A percentile compares a stretch with the other conserved stretches of the same genome.
phyloP scores from a whole-genome alignment of 2,329 filamentous ascomycete genomes.

The Pseudogymnoascus sp. region DNA sequence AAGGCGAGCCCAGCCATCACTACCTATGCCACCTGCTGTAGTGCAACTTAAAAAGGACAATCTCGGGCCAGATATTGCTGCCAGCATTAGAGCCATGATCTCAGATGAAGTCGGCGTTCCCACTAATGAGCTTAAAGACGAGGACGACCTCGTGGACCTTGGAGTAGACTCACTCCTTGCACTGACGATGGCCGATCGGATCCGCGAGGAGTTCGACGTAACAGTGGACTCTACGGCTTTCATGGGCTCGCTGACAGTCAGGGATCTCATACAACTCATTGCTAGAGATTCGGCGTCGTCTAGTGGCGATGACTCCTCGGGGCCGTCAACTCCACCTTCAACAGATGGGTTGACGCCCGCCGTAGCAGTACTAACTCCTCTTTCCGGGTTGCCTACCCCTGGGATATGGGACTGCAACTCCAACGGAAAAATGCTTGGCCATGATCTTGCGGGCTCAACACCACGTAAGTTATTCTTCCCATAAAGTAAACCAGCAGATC shows the following conservation, averaged over 20 bases:
- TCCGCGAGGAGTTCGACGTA: constrained; percentile 48
- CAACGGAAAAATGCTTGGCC: too few species aligned
- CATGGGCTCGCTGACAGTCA: constrained; percentile 43
- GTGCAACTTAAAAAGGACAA: constrained; percentile 31
- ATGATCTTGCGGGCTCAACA: too few species aligned
- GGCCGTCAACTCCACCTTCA: too few species aligned
- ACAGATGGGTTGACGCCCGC: neutral
- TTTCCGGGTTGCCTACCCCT: too few species aligned
- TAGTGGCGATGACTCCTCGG: too few species aligned
- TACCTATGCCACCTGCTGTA: constrained; percentile 21
- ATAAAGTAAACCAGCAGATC: too few species aligned
- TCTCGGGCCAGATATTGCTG: constrained; percentile 36
- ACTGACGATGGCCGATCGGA: constrained; percentile 45
- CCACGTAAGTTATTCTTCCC: too few species aligned
- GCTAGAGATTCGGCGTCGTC: neutral
- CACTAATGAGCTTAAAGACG: constrained; percentile 46
- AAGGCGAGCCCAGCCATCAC: constrained; percentile 23
- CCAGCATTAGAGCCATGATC: constrained; percentile 37
- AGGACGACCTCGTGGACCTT: constrained; percentile 45
- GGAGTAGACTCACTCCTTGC: constrained; percentile 54
- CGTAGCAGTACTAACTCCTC: constrained; percentile 16
- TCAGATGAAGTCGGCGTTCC: constrained; percentile 47
- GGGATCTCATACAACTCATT: constrained; percentile 14
- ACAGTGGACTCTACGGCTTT: constrained; percentile 45
- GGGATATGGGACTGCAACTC: too few species aligned